Evolutionary conservation across 2,329 filamentous ascomycete genomes (phyloP).

Genomic region (Blumeriella jaapii): DNA sequence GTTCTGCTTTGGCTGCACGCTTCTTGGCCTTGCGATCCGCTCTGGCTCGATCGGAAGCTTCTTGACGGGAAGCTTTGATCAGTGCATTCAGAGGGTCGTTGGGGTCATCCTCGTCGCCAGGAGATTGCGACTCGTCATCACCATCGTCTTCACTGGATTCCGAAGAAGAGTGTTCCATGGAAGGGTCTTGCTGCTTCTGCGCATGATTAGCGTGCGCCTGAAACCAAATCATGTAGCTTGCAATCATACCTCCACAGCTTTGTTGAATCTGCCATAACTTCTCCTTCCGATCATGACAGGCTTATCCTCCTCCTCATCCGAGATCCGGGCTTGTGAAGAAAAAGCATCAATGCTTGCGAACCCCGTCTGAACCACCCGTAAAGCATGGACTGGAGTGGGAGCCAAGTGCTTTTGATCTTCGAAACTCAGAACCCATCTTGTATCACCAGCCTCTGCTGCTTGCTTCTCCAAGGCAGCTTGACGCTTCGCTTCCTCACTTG

Average conservation of each 20-base stretch:
- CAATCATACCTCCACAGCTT: slow-evolving; percentile 26
- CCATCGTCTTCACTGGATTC: slow-evolving; percentile 28
- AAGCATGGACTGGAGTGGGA: slow-evolving; percentile 27
- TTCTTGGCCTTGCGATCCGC: slow-evolving; percentile 35
- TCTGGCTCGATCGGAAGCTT: slow-evolving; percentile 32
- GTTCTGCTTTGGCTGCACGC: slow-evolving; percentile 36
- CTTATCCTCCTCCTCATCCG: slow-evolving; percentile 26
- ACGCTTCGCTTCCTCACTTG: slow-evolving; percentile 55
- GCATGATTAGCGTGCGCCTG: slow-evolving; percentile 5
- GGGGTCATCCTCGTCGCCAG: slow-evolving; percentile 25
- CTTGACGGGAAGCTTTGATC: slow-evolving; percentile 34
- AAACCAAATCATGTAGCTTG: not conserved
- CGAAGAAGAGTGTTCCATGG: slow-evolving; percentile 26
- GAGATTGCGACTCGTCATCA: slow-evolving; percentile 23
- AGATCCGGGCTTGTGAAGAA: slow-evolving; percentile 9
- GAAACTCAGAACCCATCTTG: slow-evolving; percentile 62
- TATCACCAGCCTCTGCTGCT: slow-evolving; percentile 53
- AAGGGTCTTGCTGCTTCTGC: slow-evolving; percentile 30
- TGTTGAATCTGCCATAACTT: slow-evolving; percentile 39
- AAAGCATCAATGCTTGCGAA: slow-evolving; percentile 38
- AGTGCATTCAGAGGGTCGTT: slow-evolving; percentile 34
- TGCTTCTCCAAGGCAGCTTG: slow-evolving; percentile 49
- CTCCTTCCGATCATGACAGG: slow-evolving; percentile 30
- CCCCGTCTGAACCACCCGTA: slow-evolving; percentile 51
- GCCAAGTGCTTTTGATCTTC: slow-evolving; percentile 28